Conservation (phyloP, 2,329 filamentous ascomycete species). For the Bisporella sp. region DNA sequence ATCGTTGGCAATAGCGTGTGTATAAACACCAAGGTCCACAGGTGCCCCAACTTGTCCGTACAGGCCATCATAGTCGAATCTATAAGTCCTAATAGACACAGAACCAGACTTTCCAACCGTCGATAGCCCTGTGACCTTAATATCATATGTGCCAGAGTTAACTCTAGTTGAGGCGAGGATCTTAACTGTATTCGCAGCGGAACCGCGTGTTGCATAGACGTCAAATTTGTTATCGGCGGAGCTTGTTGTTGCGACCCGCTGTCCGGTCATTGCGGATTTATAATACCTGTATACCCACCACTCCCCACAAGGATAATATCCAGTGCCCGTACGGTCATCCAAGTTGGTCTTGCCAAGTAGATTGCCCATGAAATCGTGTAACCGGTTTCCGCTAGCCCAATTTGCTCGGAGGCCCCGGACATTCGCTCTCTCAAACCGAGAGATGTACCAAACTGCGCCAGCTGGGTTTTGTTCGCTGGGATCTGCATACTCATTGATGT, state of each 20-base stretch:
- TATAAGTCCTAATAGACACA: conserved; percentile 14
- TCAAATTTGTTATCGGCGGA: conserved; percentile 16
- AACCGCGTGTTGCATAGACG: conserved; percentile 9
- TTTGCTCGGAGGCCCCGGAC: conserved; percentile 17
- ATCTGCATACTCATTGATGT: conserved; percentile 19
- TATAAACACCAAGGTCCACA: conserved; percentile 22
- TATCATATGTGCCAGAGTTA: conserved; percentile 5
- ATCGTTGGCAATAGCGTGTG: conserved; percentile 27
- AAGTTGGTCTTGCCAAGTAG: conserved; percentile 5
- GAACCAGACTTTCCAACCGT: conserved; percentile 4
- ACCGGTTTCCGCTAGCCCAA: conserved; percentile 12
- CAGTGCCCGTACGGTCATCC: conserved; percentile 11
- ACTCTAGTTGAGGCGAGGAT: conserved; percentile 3
- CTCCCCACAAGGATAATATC: conserved; percentile 33
- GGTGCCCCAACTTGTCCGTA: conserved; percentile 22
- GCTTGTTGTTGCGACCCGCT: conserved; percentile 28
- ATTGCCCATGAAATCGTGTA: conserved; percentile 15
- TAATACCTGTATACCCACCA: conserved; percentile 41
- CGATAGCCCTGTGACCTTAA: conserved; percentile 4
- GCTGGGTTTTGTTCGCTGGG: conserved; percentile 12
- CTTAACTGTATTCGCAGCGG: conserved; percentile 1
- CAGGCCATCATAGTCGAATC: conserved; percentile 13
- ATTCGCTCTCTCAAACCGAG: conserved; percentile 17
- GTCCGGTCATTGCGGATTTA: conserved; percentile 34
- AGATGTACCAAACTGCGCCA: conserved; percentile 17